Evolutionary conservation across 306 rosid species (phyloP), one percentile per base, ranked within the genome.

Genomic region (Quercus ilex): DNA sequence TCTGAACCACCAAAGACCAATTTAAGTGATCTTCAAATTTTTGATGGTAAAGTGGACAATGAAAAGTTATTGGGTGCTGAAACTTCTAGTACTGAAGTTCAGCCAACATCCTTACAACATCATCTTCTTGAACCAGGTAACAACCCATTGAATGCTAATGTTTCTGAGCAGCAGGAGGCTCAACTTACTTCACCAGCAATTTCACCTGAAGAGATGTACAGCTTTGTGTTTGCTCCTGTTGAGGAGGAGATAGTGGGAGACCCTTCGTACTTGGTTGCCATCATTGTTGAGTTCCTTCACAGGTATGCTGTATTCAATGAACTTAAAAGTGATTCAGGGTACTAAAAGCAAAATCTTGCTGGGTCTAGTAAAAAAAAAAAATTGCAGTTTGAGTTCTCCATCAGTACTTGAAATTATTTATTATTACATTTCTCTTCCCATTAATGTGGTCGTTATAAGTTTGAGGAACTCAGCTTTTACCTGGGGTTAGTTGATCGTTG

Each of bases 241-340:
- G 97, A 95, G 85, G 99, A 95, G 85, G 98, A 95, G 90, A 91
- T 89, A 92, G 91, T 90, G 3, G 97, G 98, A 76, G 99, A 93
- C 59, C 94, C 92, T 73, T 90, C 96, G 23, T 95, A 95, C 89
- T 89, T 93, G 93, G 93, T 91, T 85, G 79, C 97, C 31, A 84
- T 93, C 85, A 84, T 93, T 74, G 78, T 91, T 35, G 97, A 93
- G 89, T 93, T 93, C 87, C 94, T 95, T 81, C 92, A 81, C 85
- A 84, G 97, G 99, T 95, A 82, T 75, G 86, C 63, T 30, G 52
- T 65, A 74, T 58, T 67, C 71, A 78, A 68, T 53, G 11, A 64
- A 75, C 35, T 46, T 58, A 15, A 43, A 74, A 78, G 74, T 67
- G 77, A 56, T 46, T 81, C 69, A 14, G 58, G 81, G 63, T 57